Evolutionary conservation across 225 moss, liverwort and hornwort species (phyloP), one percentile per base, ranked within the genome.

Genomic region (Sphagnum contortum): DNA sequence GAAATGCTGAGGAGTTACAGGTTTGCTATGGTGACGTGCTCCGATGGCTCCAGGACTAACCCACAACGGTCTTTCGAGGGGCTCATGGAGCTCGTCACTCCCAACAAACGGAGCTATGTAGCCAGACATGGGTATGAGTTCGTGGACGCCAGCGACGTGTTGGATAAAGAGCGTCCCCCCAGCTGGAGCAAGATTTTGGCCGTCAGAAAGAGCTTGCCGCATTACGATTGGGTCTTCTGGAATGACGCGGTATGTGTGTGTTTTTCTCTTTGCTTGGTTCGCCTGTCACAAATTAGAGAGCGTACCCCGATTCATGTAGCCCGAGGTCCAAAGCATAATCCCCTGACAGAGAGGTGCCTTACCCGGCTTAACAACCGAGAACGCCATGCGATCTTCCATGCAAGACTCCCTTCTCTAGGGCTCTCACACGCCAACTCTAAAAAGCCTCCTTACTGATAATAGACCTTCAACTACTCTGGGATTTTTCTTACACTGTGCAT

Each of bases 121-220:
- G 60, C 83, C 50, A 83, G 82, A 47, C 90, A 98, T 68, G 92
- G 96, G n/a, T 98, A 98, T 65, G 96, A 85, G 63, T 98, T 98
- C 64, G 86, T 98, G 52, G 96, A 98, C 64, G 90, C 96, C 53
- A 98, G 96, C 68, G 75, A 83, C 72, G 78, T 98, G 70, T 75
- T 98, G 78, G 96, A 98, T 76, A 76, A 77, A 70, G 63, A 66
- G 70, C 83, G 96, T 48, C 96, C 96, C 72, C 96, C 96, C 11
- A 98, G 96, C 76, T 98, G 96, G 96, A 98, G 96, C 80, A 98
- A 98, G 80, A 93, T 98, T 73, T 64, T 91, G 63, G 96, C 96
- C 45, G 88, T 98, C 61, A 83, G 83, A 79, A 85, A 98, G 71
- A 87, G 91, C 66, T 75, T 98, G 64, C 69, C 93, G 52, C 75